These are phyloP conservation scores for Lolium multiflorum DNA, from an alignment of 176 grass and related monocot species.

Conservation along the genomic window DNA sequence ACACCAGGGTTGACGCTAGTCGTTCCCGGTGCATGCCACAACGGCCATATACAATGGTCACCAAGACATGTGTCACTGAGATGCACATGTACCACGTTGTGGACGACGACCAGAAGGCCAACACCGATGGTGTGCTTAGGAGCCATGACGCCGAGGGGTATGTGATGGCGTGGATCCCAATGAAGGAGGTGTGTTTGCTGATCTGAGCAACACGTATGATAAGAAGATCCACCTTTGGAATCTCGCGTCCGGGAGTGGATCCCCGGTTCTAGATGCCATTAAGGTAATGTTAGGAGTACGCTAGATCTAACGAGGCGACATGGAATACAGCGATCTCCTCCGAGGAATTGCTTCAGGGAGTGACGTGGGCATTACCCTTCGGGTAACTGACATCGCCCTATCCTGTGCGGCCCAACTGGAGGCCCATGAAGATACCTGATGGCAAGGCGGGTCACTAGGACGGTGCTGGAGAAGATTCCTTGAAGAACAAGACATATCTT, in stretches of 20 bases:
- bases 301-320: no score
- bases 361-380: no score
- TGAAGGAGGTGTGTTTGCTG: constrained; percentile 70
- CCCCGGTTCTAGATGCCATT: constrained; percentile 67
- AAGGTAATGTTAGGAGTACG: constrained; percentile 65
- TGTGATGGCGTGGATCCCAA: constrained; percentile 74
- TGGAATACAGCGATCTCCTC: no score
- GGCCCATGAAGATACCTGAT: no score
- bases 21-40: constrained; percentile 87
- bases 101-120: constrained; percentile 36
- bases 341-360: no score
- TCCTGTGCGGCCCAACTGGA: no score
- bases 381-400: no score
- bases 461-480: no score
- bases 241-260: constrained; percentile 47
- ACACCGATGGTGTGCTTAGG: constrained; percentile 65
- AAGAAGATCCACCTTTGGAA: constrained; percentile 96
- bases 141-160: constrained; percentile 86
- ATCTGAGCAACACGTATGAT: constrained; percentile 89
- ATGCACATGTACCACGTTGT: constrained; percentile 78
- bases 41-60: constrained; percentile 60
- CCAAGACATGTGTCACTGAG: constrained; percentile 73
- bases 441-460: no score
- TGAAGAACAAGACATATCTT: no score
- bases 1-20: constrained; percentile 83